phyloP scores from a whole-genome alignment of 139 green algal species.

The Mychonastes homosphaera region DNA sequence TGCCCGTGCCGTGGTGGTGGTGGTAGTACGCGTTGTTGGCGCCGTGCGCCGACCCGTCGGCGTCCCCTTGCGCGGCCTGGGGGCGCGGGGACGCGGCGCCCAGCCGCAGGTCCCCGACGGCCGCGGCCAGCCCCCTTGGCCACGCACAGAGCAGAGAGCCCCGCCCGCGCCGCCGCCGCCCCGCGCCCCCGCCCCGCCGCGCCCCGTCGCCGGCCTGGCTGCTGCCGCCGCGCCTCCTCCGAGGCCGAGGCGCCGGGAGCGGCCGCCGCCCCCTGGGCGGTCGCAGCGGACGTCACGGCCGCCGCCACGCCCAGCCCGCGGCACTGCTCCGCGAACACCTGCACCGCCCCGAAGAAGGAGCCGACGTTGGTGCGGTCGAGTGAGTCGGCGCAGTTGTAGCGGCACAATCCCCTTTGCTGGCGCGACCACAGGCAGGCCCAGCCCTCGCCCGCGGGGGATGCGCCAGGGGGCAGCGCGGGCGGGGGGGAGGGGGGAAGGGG shows the following conservation, averaged over 20 bases:
- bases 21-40: conserved; percentile 2
- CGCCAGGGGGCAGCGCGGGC: neutral
- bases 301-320: conserved; percentile 54
- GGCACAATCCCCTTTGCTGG: conserved; percentile 37
- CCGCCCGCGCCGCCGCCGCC: neutral
- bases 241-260: conserved; percentile 12
- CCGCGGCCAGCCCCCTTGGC: too few species aligned
- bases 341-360: conserved; percentile 81
- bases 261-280: conserved; percentile 10
- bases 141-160: neutral
- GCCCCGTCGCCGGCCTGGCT: conserved; percentile 11
- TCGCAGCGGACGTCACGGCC: conserved; percentile 7
- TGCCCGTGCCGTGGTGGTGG: conserved; percentile 1
- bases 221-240: conserved; percentile 17
- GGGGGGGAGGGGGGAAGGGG: neutral
- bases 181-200: conserved; percentile 5
- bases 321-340: conserved; percentile 62
- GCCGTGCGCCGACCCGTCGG: too few species aligned
- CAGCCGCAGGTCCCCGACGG: conserved; percentile 7
- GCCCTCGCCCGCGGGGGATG: conserved; percentile 12
- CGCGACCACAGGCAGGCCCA: conserved; percentile 45
- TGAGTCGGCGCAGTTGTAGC: conserved; percentile 96
- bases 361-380: conserved; percentile 96
- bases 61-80: too few species aligned
- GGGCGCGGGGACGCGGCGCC: neutral